Conservation (phyloP, 2,329 filamentous ascomycete species). For the Penicillium sp. region DNA sequence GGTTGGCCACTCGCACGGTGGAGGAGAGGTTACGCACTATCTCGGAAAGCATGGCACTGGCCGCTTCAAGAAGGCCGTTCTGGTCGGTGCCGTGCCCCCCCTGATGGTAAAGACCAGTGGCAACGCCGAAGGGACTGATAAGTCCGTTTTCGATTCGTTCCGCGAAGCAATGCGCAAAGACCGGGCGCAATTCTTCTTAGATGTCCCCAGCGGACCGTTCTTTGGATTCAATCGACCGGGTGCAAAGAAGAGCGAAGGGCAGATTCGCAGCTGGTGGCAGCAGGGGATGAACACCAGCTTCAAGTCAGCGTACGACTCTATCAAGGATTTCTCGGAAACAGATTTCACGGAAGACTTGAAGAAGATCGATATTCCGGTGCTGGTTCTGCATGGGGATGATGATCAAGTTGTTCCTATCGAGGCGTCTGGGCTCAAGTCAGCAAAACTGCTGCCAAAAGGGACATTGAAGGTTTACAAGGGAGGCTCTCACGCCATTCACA, state of each 20-base stretch:
- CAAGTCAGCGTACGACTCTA: constrained; percentile 46
- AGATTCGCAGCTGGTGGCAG: constrained; percentile 46
- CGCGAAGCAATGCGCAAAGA: constrained; percentile 41
- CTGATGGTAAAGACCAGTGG: constrained; percentile 39
- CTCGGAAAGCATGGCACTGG: constrained; percentile 41
- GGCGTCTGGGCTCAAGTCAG: constrained; percentile 34
- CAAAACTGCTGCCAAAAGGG: constrained; percentile 43
- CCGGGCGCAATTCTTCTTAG: constrained; percentile 43
- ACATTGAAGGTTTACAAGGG: constrained; percentile 47
- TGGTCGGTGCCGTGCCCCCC: constrained; percentile 44
- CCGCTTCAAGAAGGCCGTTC: constrained; percentile 47
- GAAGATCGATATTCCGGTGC: constrained; percentile 45
- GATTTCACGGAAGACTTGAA: constrained; percentile 48
- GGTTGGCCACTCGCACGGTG: constrained; percentile 48
- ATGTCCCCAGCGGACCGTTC: constrained; percentile 42
- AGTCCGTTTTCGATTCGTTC: constrained; percentile 46
- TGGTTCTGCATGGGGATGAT: constrained; percentile 48
- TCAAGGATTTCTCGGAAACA: constrained; percentile 48
- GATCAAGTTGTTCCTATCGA: constrained; percentile 49
- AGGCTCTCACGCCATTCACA: constrained; percentile 46
- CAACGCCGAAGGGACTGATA: constrained; percentile 42
- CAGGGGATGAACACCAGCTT: constrained; percentile 47
- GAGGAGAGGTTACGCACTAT: constrained; percentile 47
- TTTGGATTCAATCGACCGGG: constrained; percentile 42
- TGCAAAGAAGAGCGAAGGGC: constrained; percentile 39